Conservation (phyloP, 2,329 filamentous ascomycete genomes). For the Aspergillus quadricinctus region DNA sequence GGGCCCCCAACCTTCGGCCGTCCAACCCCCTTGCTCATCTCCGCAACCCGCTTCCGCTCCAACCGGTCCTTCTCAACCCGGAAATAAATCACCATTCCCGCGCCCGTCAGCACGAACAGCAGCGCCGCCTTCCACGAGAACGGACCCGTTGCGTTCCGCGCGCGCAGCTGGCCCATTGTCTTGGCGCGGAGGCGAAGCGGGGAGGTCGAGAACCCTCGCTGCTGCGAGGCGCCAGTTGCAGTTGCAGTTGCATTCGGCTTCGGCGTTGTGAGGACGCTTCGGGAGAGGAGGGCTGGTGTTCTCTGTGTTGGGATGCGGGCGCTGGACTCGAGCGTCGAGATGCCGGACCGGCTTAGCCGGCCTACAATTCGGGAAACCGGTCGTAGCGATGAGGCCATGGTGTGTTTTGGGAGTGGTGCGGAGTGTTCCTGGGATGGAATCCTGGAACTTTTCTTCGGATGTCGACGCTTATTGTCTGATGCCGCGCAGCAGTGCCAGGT, state of each 20-base stretch:
- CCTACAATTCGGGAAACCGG: conserved; percentile 13
- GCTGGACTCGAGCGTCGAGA: conserved; percentile 6
- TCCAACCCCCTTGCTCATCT: conserved; percentile 88
- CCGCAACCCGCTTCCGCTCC: conserved; percentile 81
- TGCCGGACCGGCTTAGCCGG: conserved; percentile 10
- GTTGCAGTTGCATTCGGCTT: not conserved
- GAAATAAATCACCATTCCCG: conserved; percentile 81
- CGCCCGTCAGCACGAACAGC: conserved; percentile 77
- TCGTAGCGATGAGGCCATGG: conserved; percentile 26
- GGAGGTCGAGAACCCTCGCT: conserved; percentile 27
- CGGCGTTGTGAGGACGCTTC: not conserved
- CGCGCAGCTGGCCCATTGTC: conserved; percentile 39
- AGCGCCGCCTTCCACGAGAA: conserved; percentile 90
- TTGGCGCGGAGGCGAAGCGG: conserved; percentile 20
- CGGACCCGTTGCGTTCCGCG: conserved; percentile 49
- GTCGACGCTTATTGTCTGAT: not conserved
- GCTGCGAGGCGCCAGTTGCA: not conserved
- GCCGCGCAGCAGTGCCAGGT: conserved; percentile 9
- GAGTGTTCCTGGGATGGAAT: not conserved
- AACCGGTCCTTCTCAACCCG: conserved; percentile 88
- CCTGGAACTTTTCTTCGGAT: conserved; percentile 1
- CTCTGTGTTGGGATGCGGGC: conserved; percentile 1
- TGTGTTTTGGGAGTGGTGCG: not conserved
- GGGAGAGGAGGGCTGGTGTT: conserved; percentile 1
- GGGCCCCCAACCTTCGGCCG: conserved; percentile 87